Conservation (phyloP, 257 asterid genomes). For the Lycium barbarum region DNA sequence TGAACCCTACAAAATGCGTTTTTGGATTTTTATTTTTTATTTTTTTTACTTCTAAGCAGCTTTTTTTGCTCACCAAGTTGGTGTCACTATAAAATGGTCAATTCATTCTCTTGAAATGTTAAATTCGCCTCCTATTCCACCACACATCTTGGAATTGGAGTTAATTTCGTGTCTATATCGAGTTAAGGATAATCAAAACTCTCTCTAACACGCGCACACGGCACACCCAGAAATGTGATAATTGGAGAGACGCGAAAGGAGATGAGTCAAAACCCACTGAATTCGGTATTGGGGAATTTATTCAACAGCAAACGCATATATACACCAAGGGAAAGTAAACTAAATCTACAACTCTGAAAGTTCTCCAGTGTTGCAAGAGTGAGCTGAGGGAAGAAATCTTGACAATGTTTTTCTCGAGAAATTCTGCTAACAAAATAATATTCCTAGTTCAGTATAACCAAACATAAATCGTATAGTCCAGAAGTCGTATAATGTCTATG, state of each 20-base stretch:
- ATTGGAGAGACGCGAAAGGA: not conserved
- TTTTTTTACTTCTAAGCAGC: too few relatives aligned
- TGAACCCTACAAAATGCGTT: too few relatives aligned
- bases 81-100: too few relatives aligned
- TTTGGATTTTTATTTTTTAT: too few relatives aligned
- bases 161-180: not conserved
- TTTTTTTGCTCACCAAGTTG: too few relatives aligned
- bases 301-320: not conserved
- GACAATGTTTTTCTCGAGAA: not conserved
- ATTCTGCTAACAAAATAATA: not conserved
- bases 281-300: not conserved
- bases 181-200: too few relatives aligned
- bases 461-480: not conserved
- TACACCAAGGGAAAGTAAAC: not conserved
- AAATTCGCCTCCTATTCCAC: too few relatives aligned
- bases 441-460: not conserved
- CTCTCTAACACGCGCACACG: not conserved
- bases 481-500: not conserved
- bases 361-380: not conserved
- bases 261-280: not conserved
- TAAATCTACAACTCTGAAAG: not conserved
- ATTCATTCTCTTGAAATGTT: too few relatives aligned
- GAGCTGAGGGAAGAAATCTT: not conserved
- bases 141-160: not conserved
- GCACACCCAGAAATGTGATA: not conserved